A percentile compares a stretch with the other conserved stretches of the same genome.
Evolutionary conservation across 2,329 filamentous ascomycete species (phyloP).

Genomic region (Penicillium rolfsii): DNA sequence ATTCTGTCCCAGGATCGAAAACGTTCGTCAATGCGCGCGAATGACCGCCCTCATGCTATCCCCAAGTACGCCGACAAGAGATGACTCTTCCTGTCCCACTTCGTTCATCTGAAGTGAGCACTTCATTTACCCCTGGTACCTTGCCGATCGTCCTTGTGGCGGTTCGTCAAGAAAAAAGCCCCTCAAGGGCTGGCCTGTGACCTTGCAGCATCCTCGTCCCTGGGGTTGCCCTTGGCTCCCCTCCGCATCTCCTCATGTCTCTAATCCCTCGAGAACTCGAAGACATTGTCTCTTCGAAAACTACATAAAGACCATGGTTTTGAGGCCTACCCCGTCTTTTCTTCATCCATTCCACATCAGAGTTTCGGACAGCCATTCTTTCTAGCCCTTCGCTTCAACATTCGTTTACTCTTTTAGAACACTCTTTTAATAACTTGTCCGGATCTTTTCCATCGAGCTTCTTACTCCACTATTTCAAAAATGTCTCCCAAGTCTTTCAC

Average conservation of each 20-base stretch:
- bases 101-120: not conserved
- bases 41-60: conserved; percentile 7
- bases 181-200: conserved; percentile 26
- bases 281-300: conserved; percentile 16
- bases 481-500: conserved; percentile 34
- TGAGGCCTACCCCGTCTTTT: conserved; percentile 8
- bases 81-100: conserved; percentile 23
- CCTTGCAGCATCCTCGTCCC: conserved; percentile 29
- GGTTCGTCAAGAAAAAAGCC: conserved; percentile 18
- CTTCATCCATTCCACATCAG: conserved; percentile 24
- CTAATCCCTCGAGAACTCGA: conserved; percentile 11
- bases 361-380: conserved; percentile 28
- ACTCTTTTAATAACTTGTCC: conserved; percentile 9
- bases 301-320: conserved; percentile 27
- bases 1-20: not conserved
- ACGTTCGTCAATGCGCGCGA: conserved; percentile 10
- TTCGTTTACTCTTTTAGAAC: conserved; percentile 14
- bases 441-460: conserved; percentile 17
- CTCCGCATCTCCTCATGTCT: conserved; percentile 18
- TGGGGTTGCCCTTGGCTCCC: conserved; percentile 17
- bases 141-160: conserved; percentile 31
- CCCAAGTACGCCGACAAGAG: conserved; percentile 3
- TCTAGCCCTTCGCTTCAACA: conserved; percentile 16
- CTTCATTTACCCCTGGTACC: conserved; percentile 20
- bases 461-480: conserved; percentile 9